Evolutionary conservation across 768 basidiomycete genomes (phyloP).

Genomic region (Lyophyllum shimeji): DNA sequence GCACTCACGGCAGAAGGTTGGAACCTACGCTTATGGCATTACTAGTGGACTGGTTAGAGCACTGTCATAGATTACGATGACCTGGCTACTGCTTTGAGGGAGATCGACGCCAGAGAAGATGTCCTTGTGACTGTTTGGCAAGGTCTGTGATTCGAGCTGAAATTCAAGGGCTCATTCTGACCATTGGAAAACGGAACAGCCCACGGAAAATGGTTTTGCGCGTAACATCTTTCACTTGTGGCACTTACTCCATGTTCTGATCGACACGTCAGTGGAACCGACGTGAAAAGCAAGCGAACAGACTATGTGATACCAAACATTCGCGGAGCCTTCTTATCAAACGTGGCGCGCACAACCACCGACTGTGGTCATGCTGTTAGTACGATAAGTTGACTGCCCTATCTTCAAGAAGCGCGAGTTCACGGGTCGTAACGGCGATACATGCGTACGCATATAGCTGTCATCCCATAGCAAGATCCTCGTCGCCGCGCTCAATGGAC

Average conservation of each 20-base stretch:
- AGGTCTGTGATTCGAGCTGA: conserved; percentile 34
- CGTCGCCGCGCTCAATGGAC: conserved; percentile 72
- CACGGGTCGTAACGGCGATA: not conserved
- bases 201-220: conserved; percentile 72
- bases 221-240: conserved; percentile 41
- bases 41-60: not conserved
- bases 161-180: not conserved
- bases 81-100: conserved; percentile 56
- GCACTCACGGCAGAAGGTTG: conserved; percentile 54
- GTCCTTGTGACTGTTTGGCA: conserved; percentile 70
- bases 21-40: conserved; percentile 2
- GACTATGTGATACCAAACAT: conserved; percentile 24
- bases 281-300: conserved; percentile 40
- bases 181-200: conserved; percentile 32
- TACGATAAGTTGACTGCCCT: not conserved
- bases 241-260: not conserved
- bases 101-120: conserved; percentile 58
- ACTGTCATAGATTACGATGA: conserved; percentile 54
- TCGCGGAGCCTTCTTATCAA: conserved; percentile 47
- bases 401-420: not conserved
- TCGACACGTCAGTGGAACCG: conserved; percentile 48
- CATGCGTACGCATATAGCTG: conserved; percentile 38
- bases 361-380: conserved; percentile 67
- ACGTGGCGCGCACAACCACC: conserved; percentile 50
- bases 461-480: conserved; percentile 68